phyloP scores from a whole-genome alignment of 1,284 basidiomycete species.

The Ustilago tritici region DNA sequence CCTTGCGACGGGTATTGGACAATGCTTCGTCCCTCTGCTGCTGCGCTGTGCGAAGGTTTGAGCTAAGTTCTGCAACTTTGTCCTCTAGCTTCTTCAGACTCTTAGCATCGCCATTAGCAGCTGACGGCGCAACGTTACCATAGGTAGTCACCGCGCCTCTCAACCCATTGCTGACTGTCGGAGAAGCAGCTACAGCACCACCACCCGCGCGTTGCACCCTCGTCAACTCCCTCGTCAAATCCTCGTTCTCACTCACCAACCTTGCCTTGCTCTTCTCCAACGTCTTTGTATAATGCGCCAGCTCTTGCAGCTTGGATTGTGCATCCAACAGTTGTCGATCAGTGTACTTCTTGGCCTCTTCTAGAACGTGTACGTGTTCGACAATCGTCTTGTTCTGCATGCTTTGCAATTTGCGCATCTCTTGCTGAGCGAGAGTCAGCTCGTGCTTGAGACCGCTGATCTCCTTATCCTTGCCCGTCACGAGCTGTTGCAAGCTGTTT shows the following conservation, averaged over 20 bases:
- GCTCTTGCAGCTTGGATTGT: conserved; percentile 80
- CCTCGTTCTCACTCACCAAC: conserved; percentile 85
- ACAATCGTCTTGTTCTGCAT: conserved; percentile 97
- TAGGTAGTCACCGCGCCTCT: conserved; percentile 34
- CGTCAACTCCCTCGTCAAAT: conserved; percentile 81
- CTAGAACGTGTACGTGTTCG: conserved; percentile 96
- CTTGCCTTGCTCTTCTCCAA: conserved; percentile 84
- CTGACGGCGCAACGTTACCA: conserved; percentile 41
- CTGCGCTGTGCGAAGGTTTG: conserved; percentile 49
- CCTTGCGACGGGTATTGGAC: conserved; percentile 76
- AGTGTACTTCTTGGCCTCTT: conserved; percentile 95
- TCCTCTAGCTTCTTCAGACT: conserved; percentile 75
- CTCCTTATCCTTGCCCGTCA: conserved; percentile 81
- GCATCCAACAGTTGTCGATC: conserved; percentile 89
- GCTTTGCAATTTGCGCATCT: conserved; percentile 72
- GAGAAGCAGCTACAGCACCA: conserved; percentile 16
- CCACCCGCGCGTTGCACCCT: conserved; percentile 66
- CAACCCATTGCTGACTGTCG: conserved; percentile 32
- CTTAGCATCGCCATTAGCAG: conserved; percentile 26
- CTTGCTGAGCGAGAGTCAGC: conserved; percentile 78
- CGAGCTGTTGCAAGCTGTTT: conserved; percentile 77
- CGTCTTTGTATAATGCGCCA: conserved; percentile 81
- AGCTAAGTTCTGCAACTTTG: conserved; percentile 71
- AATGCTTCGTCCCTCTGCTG: conserved; percentile 66
- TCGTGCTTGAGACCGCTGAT: conserved; percentile 83